Base-by-base conservation (phyloP, 148 eudicot species). In the Fallopia convolvulus region DNA sequence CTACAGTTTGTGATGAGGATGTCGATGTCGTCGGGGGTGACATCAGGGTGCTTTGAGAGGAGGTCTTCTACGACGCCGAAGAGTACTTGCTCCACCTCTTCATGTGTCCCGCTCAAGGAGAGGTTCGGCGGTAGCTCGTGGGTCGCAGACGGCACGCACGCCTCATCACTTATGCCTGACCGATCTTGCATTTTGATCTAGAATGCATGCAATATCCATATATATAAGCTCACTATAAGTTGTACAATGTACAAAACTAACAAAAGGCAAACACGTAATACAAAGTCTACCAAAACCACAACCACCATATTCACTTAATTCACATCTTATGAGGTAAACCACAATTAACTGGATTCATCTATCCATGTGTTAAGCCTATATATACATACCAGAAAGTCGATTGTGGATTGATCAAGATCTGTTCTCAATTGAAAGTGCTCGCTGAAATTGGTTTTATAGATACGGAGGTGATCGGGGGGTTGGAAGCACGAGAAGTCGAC, bases 1-100 rank as follows among this genome's bases (percentile, higher is more conserved):
- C 84, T 87, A 77, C 89, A 82, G 61, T 84, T 87, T 4, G 87
- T 76, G 20, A 87, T 74, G 12, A 82, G 56, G 55, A 84, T 79
- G 61, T 87, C 87, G 14, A 84, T 84, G 46, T 47, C 77, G 61
- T 84, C 82, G 55, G 89, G 83, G 76, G 79, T 71, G 56, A 84
- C 17, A 0, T 80, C 56, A 39, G 72, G 72, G 76, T 84, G 74
- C 33, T 84, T 84, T 55, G 63, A 70, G 21, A 87, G 75, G 11
- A 86, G 79, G 14, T 77, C 72, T 71, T 82, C 33, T 5, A 84
- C 81, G 0, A 83, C 80, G 33, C 78, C 75, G 71, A 87, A 84
- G 15, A 86, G 78, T 9, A 86, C 58, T 15, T 78, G 73, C 48
- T 83, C 81, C 5, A 49, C 76, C 76, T 84, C 87, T 74, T 82